Conservation (phyloP, 441 rosid genomes). For the Croton laevigatus region DNA sequence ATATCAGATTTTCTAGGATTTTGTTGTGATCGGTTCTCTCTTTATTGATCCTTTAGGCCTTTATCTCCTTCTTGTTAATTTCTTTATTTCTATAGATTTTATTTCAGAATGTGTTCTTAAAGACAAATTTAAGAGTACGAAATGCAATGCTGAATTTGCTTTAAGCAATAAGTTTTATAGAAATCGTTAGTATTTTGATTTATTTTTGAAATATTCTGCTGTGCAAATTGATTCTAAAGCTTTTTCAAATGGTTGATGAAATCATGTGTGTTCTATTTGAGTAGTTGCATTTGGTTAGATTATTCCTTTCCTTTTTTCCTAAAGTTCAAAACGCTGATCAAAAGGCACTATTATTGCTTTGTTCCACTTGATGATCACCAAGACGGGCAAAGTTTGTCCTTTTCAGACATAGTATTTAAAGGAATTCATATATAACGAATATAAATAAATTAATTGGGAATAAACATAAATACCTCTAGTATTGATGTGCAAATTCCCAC, state of each 20-base stretch:
- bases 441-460: too few relatives aligned
- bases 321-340: conserved; percentile 68
- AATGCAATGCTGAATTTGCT: too few relatives aligned
- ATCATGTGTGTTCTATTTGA: background rate
- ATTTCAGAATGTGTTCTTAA: background rate
- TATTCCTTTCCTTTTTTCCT: conserved; percentile 62
- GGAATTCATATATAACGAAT: too few relatives aligned
- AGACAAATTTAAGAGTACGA: background rate
- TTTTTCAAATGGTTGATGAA: background rate
- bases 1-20: background rate
- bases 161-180: too few relatives aligned
- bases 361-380: conserved; percentile 80
- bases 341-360: conserved; percentile 91
- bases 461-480: too few relatives aligned
- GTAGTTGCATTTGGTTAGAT: conserved; percentile 71
- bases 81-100: background rate
- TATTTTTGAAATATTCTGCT: background rate
- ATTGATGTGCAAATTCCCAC: too few relatives aligned
- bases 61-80: background rate
- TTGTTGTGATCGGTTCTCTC: background rate
- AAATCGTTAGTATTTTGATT: too few relatives aligned
- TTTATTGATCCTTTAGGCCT: background rate
- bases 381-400: conserved; percentile 76
- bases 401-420: too few relatives aligned
- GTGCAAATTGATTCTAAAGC: background rate